phyloP scores from a whole-genome alignment of 768 basidiomycete genomes.

The Lentinula detonsa region DNA sequence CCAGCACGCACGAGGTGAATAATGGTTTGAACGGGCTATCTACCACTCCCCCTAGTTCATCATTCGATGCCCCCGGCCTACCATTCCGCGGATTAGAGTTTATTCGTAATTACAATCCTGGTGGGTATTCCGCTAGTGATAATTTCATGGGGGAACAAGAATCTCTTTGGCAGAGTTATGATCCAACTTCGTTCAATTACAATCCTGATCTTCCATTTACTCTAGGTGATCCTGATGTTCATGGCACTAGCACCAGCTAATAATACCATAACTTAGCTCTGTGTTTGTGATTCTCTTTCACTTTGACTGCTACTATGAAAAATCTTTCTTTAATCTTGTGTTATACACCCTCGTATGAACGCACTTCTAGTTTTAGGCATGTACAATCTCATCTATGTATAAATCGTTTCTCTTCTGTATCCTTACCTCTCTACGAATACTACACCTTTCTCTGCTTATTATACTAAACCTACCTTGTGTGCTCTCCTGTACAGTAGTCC shows the following conservation, averaged over 20 bases:
- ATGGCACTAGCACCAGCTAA: neutral
- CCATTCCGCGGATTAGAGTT: conserved; percentile 83
- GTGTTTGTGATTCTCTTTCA: neutral
- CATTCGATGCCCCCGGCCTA: conserved; percentile 67
- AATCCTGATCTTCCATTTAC: conserved; percentile 78
- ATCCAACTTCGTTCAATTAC: conserved; percentile 65
- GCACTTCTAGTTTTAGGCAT: neutral
- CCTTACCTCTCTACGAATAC: neutral
- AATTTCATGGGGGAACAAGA: conserved; percentile 44
- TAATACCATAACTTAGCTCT: neutral
- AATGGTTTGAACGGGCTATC: conserved; percentile 37
- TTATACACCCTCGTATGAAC: neutral
- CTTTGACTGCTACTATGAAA: neutral
- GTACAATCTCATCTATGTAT: neutral
- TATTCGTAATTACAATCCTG: conserved; percentile 69
- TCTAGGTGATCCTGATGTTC: conserved; percentile 37
- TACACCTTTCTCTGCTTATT: neutral
- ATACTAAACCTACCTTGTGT: neutral
- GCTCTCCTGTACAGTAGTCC: neutral
- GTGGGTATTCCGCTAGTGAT: conserved; percentile 45
- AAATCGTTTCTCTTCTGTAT: neutral
- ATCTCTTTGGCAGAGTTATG: conserved; percentile 58
- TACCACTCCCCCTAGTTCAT: conserved; percentile 54
- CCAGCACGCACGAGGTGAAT: conserved; percentile 26
- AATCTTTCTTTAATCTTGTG: neutral